Evolutionary conservation across 768 basidiomycete species (phyloP).

Genomic region (Lactarius hatsudake): DNA sequence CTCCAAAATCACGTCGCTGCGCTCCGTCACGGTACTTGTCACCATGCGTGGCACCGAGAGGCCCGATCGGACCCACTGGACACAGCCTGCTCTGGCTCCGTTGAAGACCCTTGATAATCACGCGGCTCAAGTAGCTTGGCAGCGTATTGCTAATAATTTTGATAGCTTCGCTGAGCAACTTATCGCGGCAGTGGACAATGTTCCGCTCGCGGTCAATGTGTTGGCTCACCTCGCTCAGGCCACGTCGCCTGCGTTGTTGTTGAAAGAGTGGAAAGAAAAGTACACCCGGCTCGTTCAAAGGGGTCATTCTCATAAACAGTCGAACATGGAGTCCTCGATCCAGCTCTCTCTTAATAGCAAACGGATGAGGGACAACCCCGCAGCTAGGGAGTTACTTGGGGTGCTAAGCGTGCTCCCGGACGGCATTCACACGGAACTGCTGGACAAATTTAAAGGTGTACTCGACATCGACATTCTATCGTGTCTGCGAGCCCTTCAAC

Average conservation of each 20-base stretch:
- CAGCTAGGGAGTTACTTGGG: conserved; percentile 4
- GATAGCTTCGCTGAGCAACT: conserved; percentile 2
- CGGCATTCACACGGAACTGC: conserved; percentile 4
- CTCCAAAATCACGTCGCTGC: not conserved
- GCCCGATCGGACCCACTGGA: conserved; percentile 13
- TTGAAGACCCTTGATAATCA: not conserved
- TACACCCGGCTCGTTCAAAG: not conserved
- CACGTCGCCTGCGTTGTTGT: not conserved
- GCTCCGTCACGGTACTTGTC: not conserved
- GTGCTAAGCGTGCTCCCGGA: conserved; percentile 7
- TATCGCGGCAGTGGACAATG: conserved; percentile 5
- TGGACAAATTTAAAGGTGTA: not conserved
- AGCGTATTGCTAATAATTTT: not conserved
- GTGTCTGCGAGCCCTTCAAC: not conserved
- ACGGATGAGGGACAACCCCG: conserved; percentile 2
- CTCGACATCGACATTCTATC: not conserved
- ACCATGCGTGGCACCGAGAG: conserved; percentile 13
- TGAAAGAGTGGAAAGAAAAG: conserved; percentile 6
- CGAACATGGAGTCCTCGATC: conserved; percentile 8
- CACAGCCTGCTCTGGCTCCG: conserved; percentile 3
- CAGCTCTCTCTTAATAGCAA: conserved; percentile 9
- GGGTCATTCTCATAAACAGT: not conserved
- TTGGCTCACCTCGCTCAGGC: conserved; percentile 10
- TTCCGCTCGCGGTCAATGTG: conserved; percentile 11
- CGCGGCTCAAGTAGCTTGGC: not conserved